Base-by-base conservation (phyloP, 2,329 filamentous ascomycete genomes). In the Xylariaceae sp. region DNA sequence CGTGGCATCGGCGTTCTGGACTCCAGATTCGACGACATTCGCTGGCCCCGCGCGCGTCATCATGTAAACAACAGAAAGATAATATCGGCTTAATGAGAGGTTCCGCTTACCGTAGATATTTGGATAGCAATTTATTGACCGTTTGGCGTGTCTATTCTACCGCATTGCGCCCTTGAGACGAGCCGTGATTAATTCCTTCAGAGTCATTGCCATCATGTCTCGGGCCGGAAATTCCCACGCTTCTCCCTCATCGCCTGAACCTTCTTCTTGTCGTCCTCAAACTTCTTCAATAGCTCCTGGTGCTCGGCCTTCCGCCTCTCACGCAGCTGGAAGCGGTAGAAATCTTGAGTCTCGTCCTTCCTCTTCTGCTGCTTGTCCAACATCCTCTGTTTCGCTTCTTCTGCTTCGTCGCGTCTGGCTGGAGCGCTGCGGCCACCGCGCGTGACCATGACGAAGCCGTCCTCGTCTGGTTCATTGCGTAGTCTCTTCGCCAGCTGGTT, bases 371-470 rank as follows among this genome's bases (percentile, higher is more conserved):
- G 70, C 62, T 80, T 76, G 64, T 83, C 78, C 59, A 78, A 67
- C 67, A 80, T 73, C 65, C 70, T 74, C 55, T 65, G 65, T 48
- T 64, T 68, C 38, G 71, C 71, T 51, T 78, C 76, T 56, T 80
- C 75, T 12, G 81, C 78, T 53, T 85, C 88, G 51, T 83, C 83
- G 46, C 80, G 73, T 38, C 81, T 76, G 2, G 85, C 88, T 1
- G 86, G 81, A n/a, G 83, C 84, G 5, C 73, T 73, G 41, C 83
- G 71, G 27, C 85, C 85, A 17, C 88, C 88, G 38, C 85, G 76
- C 2, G 82, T 85, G 16, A 98, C 92, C 3, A 89, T 97, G 34
- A 97, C 76, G 60, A 98, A 98, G 2, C 92, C 92, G 61, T 98
- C 92, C 56, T 88, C 89, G 61, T 98, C 92, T 0, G 90, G 88